A percentile compares a stretch with the other conserved stretches of the same genome.
These are phyloP conservation scores for Zea luxurians DNA, from an alignment of 176 grass and related monocot genomes.

Conservation along the genomic window DNA sequence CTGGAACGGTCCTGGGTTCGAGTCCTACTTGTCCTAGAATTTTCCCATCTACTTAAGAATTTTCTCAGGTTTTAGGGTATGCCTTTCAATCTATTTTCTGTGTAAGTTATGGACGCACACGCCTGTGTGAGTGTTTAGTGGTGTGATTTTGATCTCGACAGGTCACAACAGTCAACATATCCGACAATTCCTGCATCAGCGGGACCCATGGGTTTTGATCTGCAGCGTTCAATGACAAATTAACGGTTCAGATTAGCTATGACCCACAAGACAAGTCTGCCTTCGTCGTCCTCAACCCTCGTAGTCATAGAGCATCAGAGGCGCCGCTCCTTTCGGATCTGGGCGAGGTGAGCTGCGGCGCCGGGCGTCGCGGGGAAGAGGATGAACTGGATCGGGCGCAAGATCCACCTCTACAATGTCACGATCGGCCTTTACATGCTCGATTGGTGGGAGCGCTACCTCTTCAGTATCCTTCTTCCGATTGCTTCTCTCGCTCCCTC, in stretches of 20 bases:
- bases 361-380: slow-evolving; percentile 8
- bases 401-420: slow-evolving; percentile 91
- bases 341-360: slow-evolving; percentile 32
- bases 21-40: no score
- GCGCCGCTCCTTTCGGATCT: slow-evolving; percentile 37
- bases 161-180: not conserved
- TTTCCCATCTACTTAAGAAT: no score
- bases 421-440: slow-evolving; percentile 91
- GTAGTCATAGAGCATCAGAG: not conserved
- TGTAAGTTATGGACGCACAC: no score
- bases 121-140: no score
- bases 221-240: slow-evolving; percentile 6
- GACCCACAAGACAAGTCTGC: not conserved
- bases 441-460: slow-evolving; percentile 96
- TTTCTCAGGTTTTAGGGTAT: no score
- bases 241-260: no score
- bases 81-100: no score
- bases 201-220: not conserved
- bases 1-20: no score
- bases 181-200: not conserved
- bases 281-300: not conserved
- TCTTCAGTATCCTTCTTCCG: slow-evolving; percentile 78
- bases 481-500: not conserved
- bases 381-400: slow-evolving; percentile 86
- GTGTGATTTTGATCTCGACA: not conserved